Percentiles rank a stretch among this genome's conserved stretches.
Conservation (phyloP, 2,329 filamentous ascomycete genomes). For the Venturia pyrina region DNA sequence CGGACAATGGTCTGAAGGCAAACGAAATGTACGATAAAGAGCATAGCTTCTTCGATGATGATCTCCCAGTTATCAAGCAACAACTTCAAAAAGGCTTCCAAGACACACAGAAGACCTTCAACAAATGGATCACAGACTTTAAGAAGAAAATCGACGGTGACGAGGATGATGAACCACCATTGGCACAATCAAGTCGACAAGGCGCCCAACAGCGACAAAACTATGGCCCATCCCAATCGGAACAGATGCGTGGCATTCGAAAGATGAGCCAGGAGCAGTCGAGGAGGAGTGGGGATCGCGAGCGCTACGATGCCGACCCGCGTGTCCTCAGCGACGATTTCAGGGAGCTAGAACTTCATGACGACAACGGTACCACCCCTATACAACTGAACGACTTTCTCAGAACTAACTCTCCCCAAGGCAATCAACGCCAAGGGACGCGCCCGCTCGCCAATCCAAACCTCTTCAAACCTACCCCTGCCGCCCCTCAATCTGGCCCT, state of each 20-base stretch:
- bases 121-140: conserved; percentile 81
- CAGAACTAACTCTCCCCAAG: conserved; percentile 34
- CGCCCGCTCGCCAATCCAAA: conserved; percentile 66
- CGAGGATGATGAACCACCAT: conserved; percentile 49
- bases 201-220: conserved; percentile 26
- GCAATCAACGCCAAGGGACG: conserved; percentile 43
- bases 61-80: conserved; percentile 84
- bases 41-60: conserved; percentile 90
- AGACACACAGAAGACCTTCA: conserved; percentile 88
- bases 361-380: conserved; percentile 43
- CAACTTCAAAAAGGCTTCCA: conserved; percentile 90
- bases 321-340: conserved; percentile 87
- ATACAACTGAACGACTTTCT: not conserved
- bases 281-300: conserved; percentile 71
- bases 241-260: conserved; percentile 28
- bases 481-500: conserved; percentile 46
- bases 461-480: conserved; percentile 62
- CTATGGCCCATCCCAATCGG: conserved; percentile 27
- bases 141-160: conserved; percentile 93
- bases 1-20: conserved; percentile 43
- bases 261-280: conserved; percentile 30
- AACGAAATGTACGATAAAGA: conserved; percentile 53
- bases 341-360: conserved; percentile 51
- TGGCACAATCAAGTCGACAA: conserved; percentile 21
- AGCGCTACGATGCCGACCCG: conserved; percentile 90